phyloP scores from a whole-genome alignment of 1,139 yeast species.

The Yamadazyma spencermartinsiae region DNA sequence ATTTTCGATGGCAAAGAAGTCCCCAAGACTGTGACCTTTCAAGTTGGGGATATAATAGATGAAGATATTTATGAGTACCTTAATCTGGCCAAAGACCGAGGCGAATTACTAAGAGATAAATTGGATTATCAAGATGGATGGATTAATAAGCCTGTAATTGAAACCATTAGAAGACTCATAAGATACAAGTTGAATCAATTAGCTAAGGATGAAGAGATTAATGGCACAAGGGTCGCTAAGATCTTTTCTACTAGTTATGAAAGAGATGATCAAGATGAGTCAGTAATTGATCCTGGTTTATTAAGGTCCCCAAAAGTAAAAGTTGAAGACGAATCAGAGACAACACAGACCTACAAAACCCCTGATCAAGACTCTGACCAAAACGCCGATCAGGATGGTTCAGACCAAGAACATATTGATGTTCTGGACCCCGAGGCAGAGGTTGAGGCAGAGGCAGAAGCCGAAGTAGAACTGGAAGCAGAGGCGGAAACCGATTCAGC shows the following conservation, averaged over 20 bases:
- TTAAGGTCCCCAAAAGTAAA: slow-evolving; percentile 11
- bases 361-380: slow-evolving; percentile 24
- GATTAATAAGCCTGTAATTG: slow-evolving; percentile 64
- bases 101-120: slow-evolving; percentile 29
- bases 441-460: slow-evolving; percentile 22
- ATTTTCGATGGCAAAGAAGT: slow-evolving; percentile 71
- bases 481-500: slow-evolving; percentile 23
- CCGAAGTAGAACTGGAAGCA: slow-evolving; percentile 22
- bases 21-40: slow-evolving; percentile 73
- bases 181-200: slow-evolving; percentile 69
- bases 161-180: slow-evolving; percentile 64
- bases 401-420: slow-evolving; percentile 29
- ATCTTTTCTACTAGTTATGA: slow-evolving; percentile 42
- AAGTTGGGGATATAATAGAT: slow-evolving; percentile 79
- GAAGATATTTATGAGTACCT: slow-evolving; percentile 57
- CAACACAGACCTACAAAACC: background rate
- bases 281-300: slow-evolving; percentile 16
- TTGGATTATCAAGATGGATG: slow-evolving; percentile 68
- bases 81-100: slow-evolving; percentile 28
- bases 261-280: slow-evolving; percentile 25
- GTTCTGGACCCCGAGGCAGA: slow-evolving; percentile 24
- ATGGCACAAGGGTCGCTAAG: slow-evolving; percentile 40
- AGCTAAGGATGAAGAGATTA: slow-evolving; percentile 44
- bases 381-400: slow-evolving; percentile 12
- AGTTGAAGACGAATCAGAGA: slow-evolving; percentile 21